A percentile compares a stretch with the other conserved stretches of the same genome.
Conservation (phyloP, 495 filamentous ascomycete genomes). For the Podospora australis region DNA sequence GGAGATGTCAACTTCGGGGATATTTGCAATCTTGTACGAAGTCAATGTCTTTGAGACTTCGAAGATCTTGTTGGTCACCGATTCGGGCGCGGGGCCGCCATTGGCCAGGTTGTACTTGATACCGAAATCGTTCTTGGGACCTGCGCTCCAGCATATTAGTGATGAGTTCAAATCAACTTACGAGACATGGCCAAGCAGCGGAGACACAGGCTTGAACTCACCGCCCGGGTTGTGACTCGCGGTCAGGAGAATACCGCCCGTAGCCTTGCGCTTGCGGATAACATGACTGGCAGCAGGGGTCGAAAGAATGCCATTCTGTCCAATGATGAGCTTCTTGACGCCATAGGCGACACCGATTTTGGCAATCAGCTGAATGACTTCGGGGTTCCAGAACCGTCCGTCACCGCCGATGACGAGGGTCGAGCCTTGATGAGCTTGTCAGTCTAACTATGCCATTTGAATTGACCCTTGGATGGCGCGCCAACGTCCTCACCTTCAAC, state of each 20-base stretch:
- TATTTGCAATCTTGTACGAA: slow-evolving; percentile 84
- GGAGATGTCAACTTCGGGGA: slow-evolving; percentile 78
- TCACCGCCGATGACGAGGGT: slow-evolving; percentile 97
- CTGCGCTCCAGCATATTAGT: slow-evolving; percentile 39
- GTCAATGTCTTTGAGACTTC: slow-evolving; percentile 79
- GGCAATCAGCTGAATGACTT: slow-evolving; percentile 92
- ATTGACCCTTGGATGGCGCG: neutral
- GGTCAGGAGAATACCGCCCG: slow-evolving; percentile 92
- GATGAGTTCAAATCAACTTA: neutral
- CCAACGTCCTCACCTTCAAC: slow-evolving; percentile 50
- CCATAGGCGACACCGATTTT: slow-evolving; percentile 96
- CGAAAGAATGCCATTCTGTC: slow-evolving; percentile 91
- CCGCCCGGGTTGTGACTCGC: slow-evolving; percentile 98
- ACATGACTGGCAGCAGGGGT: slow-evolving; percentile 94
- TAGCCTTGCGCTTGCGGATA: slow-evolving; percentile 87
- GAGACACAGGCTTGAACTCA: slow-evolving; percentile 38
- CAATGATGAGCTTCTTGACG: slow-evolving; percentile 96
- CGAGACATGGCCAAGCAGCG: neutral
- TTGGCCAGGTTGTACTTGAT: slow-evolving; percentile 99
- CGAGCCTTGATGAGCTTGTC: slow-evolving; percentile 40
- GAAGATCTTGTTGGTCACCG: slow-evolving; percentile 96
- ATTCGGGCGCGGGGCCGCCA: slow-evolving; percentile 89
- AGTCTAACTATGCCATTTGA: neutral
- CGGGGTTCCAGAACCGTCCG: slow-evolving; percentile 94
- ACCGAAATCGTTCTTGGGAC: slow-evolving; percentile 88